phyloP scores from a whole-genome alignment of 2,329 filamentous ascomycete species.

The Penicillium sp. region DNA sequence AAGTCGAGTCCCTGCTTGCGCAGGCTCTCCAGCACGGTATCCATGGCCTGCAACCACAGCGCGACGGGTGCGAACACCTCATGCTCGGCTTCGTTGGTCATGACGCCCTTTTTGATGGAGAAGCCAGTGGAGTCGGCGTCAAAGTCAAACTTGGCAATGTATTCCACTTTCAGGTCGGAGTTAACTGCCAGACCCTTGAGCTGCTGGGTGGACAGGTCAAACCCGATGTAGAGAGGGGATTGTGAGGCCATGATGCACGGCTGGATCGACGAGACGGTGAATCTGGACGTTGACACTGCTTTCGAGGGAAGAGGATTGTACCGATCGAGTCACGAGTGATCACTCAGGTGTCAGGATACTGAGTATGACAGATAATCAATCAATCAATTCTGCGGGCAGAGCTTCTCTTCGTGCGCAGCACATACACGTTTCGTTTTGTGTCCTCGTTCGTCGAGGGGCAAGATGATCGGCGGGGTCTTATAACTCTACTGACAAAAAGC shows the following conservation, averaged over 20 bases:
- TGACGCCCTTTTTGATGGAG: conserved; percentile 80
- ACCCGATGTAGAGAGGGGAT: conserved; percentile 74
- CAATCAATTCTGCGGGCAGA: too few species aligned
- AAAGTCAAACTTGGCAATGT: conserved; percentile 90
- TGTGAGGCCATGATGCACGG: conserved; percentile 31
- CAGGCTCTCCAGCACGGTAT: conserved; percentile 73
- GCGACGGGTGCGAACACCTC: conserved; percentile 91
- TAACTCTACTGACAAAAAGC: too few species aligned
- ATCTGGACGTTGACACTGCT: too few species aligned
- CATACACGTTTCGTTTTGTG: too few species aligned
- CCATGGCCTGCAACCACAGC: conserved; percentile 89
- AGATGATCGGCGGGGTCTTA: too few species aligned
- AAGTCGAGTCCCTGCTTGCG: conserved; percentile 66
- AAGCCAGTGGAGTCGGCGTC: conserved; percentile 76
- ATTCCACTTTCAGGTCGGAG: conserved; percentile 70
- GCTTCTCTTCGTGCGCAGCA: too few species aligned
- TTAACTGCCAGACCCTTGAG: conserved; percentile 88
- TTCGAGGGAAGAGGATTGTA: too few species aligned
- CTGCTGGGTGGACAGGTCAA: conserved; percentile 95
- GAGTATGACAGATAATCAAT: too few species aligned
- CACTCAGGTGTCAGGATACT: too few species aligned
- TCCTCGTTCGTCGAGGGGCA: too few species aligned
- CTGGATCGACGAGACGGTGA: neutral
- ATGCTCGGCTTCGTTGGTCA: conserved; percentile 70
- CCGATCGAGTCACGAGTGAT: too few species aligned